A percentile compares a stretch with the other conserved stretches of the same genome.
Conservation (phyloP, 345 rosid genomes). For the Eutrema japonicum region DNA sequence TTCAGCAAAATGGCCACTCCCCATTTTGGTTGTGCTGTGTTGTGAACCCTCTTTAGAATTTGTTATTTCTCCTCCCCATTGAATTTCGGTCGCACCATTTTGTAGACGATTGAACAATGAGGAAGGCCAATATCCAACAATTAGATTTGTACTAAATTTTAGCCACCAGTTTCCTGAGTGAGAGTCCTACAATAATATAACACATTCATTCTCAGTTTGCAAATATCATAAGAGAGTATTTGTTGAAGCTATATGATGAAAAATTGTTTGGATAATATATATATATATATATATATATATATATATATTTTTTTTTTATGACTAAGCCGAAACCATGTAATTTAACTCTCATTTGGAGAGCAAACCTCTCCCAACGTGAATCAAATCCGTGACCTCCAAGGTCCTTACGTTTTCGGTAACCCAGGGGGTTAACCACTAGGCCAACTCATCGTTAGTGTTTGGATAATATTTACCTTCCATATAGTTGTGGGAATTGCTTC, state of each 20-base stretch:
- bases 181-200: slow-evolving; percentile 39
- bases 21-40: slow-evolving; percentile 53
- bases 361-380: no score
- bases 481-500: background rate
- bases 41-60: slow-evolving; percentile 20
- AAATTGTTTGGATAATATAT: no score
- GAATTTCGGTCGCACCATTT: slow-evolving; percentile 32
- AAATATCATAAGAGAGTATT: no score
- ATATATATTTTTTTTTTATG: no score
- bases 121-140: slow-evolving; percentile 55
- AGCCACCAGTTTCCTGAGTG: slow-evolving; percentile 54
- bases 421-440: no score
- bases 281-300: no score
- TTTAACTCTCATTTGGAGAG: no score
- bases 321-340: no score
- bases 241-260: no score
- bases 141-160: background rate
- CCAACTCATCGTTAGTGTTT: no score
- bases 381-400: no score
- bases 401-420: no score
- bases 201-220: background rate
- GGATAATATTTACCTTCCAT: slow-evolving; percentile 21
- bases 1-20: slow-evolving; percentile 51
- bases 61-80: slow-evolving; percentile 54
- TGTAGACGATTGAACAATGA: slow-evolving; percentile 40